Percentiles rank a stretch among this genome's conserved stretches.
Evolutionary conservation across 371 early-diverging fungal species (phyloP).

Genomic region (Rhizopus microsporus): DNA sequence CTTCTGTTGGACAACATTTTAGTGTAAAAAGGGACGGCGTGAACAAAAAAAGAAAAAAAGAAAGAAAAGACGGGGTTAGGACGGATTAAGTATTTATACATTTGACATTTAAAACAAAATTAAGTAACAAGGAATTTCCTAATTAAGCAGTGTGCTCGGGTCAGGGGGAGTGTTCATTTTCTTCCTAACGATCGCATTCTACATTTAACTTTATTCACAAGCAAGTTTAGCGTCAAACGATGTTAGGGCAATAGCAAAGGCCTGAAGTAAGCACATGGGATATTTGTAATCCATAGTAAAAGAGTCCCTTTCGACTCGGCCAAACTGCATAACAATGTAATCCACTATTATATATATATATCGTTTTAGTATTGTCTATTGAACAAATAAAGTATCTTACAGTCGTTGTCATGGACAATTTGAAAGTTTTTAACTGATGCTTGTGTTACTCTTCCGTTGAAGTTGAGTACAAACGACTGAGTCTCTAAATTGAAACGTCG

Average conservation of each 20-base stretch:
- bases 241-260: slow-evolving; percentile 92
- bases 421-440: slow-evolving; percentile 99
- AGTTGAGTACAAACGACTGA: slow-evolving; percentile 93
- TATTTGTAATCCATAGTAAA: slow-evolving; percentile 96
- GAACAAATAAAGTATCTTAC: slow-evolving; percentile 48
- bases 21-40: not conserved
- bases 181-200: not conserved
- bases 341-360: slow-evolving; percentile 60
- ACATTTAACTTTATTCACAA: slow-evolving; percentile 66
- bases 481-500: slow-evolving; percentile 61
- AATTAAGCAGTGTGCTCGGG: not conserved
- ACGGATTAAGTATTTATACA: not conserved
- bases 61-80: too few relatives aligned
- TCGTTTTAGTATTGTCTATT: not conserved
- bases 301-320: slow-evolving; percentile 74
- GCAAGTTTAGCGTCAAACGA: slow-evolving; percentile 91
- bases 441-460: slow-evolving; percentile 90
- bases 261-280: slow-evolving; percentile 91
- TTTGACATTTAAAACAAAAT: not conserved
- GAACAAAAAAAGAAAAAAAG: slow-evolving; percentile 4
- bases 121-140: not conserved
- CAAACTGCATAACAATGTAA: slow-evolving; percentile 97
- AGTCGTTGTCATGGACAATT: slow-evolving; percentile 88
- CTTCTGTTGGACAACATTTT: slow-evolving; percentile 4
- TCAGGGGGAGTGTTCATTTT: not conserved